Evolutionary conservation across 257 asterid genomes (phyloP), one percentile per base, ranked within the genome.

Genomic region (Lycium barbarum): DNA sequence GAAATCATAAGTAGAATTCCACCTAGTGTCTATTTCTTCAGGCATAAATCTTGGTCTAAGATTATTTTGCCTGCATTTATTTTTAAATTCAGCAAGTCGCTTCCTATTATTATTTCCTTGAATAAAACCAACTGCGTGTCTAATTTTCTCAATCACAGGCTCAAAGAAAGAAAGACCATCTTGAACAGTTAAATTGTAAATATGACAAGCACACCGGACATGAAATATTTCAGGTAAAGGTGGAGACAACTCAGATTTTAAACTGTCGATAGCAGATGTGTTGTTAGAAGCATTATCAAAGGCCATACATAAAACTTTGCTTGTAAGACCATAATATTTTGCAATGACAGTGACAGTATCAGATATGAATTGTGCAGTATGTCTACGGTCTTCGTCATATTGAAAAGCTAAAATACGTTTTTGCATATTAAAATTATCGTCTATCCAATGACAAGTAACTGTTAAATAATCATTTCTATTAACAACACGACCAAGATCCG

Each of bases 271-370:
- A 55, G n/a, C 61, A 13, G 0, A 3, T 1, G 18, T 55, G n/a
- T 55, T 55, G n/a, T 15, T 55, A 13, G n/a, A 55, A 1, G 1
- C 61, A 55, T 13, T 55, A 55, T 55, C n/a, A 15, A 55, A 55
- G 14, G 61, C 5, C 3, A 12, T 17, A 15, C 63, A 57, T 17
- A 57, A 12, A 49, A 57, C 8, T 15, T 5, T 57, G 8, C 1
- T 15, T 55, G 2, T 6, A 57, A 57, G 22, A 14, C 22, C 63
- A 57, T 57, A 57, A 17, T 15, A 6, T 57, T 57, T 57, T 57
- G 4, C 9, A 5, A 57, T 2, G 0, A 4, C 2, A 13, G 3
- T n/a, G 5, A 13, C 20, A n/a, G 14, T 0, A n/a, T n/a, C n/a
- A n/a, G n/a, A 13, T 3, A 55, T 55, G 14, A 13, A 57, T 14